Base-by-base conservation (phyloP, 1,284 basidiomycete genomes). In the Trametes sp. region DNA sequence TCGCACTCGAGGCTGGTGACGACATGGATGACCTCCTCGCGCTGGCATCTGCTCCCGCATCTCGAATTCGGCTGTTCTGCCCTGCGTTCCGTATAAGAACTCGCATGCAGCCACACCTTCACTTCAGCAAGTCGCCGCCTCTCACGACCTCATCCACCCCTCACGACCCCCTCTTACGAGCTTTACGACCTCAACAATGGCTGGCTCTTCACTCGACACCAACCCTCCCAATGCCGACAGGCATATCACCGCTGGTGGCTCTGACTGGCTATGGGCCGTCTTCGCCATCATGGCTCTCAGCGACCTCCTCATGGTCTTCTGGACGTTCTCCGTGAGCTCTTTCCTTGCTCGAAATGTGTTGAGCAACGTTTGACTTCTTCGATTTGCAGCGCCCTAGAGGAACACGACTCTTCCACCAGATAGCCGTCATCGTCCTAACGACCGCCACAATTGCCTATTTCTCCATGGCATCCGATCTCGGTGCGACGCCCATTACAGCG, bases 401-500 rank as follows among this genome's bases (percentile, higher is more conserved):
- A 38, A 71, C 73, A 5, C 77, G 82, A 23, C 74, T 82, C 9
- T 81, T 85, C 76, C 83, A 86, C 72, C 81, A 84, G 61, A 71
- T 85, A 16, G 77, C 79, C 16, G 64, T 81, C 48, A 74, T 84
- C 65, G 78, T 85, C 26, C 74, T 86, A 28, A 76, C 81, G 2
- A 82, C 82, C 1, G 74, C 81, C 0, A 65, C 77, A 1, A 75
- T 85, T 52, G 75, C 80, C 1, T 83, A 81, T 76, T 88, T 86
- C 72, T 76, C 80, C 26, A 84, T 88, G 83, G 88, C 87, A 0
- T 83, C 82, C 19, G 78, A 88, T 72, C 78, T 87, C 48, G 87
- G 87, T 19, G 77, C 76, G 54, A 82, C 85, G 4, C 77, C 82
- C 42, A 71, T 86, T 62, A 58, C 50, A 1, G 80, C 83, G 55